Conservation (phyloP, 1,139 yeast species). For the Waltiozyma sp. region DNA sequence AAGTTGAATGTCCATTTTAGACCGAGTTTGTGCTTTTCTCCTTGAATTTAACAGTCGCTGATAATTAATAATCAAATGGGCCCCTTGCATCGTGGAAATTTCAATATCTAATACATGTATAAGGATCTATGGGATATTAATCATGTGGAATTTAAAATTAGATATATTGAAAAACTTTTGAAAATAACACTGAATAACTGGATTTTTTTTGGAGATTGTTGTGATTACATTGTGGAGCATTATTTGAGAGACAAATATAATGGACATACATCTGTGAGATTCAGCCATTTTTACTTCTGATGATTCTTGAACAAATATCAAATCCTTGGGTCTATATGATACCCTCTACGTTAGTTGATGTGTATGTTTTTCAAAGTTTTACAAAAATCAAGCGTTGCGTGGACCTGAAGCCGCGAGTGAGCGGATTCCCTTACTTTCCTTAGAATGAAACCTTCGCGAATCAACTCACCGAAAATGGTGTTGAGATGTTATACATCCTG, state of each 20-base stretch:
- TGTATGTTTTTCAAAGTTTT: slow-evolving; percentile 3
- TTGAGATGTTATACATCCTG: not conserved
- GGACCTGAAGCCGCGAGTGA: not conserved
- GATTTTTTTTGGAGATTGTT: not conserved
- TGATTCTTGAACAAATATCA: not conserved
- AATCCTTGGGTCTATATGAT: not conserved
- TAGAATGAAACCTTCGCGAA: not conserved
- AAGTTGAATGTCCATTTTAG: too few relatives aligned
- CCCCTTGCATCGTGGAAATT: too few relatives aligned
- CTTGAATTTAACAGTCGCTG: too few relatives aligned
- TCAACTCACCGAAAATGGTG: not conserved
- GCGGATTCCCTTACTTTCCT: too few relatives aligned
- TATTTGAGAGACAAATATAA: not conserved
- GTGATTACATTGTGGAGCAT: not conserved
- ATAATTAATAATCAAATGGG: too few relatives aligned
- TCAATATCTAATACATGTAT: too few relatives aligned
- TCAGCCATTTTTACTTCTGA: slow-evolving; percentile 59
- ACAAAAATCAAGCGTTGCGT: not conserved
- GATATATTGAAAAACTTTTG: not conserved
- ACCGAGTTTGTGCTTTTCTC: too few relatives aligned
- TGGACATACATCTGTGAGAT: slow-evolving; percentile 86
- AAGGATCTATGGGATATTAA: too few relatives aligned
- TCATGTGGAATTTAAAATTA: too few relatives aligned
- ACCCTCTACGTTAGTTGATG: not conserved
- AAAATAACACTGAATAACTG: not conserved